Conservation (phyloP, 2,329 filamentous ascomycete genomes). For the Penicillium sp. region DNA sequence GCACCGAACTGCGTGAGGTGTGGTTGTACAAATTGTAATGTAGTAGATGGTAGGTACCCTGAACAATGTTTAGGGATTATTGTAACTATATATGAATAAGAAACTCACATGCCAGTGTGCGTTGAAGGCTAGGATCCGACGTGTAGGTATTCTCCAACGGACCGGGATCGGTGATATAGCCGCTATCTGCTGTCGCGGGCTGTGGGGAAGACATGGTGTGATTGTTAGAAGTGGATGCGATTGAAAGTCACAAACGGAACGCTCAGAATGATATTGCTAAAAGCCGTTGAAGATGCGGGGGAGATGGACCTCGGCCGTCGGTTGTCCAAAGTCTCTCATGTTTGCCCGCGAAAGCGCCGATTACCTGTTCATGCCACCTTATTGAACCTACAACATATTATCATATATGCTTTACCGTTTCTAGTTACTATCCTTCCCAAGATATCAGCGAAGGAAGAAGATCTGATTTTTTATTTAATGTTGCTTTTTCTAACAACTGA, state of each 20-base stretch:
- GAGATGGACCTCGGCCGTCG: constrained; percentile 20
- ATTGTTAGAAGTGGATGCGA: background rate
- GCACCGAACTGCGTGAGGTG: constrained; percentile 30
- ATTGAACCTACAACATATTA: background rate
- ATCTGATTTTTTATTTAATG: background rate
- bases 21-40: constrained; percentile 54
- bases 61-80: background rate
- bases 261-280: background rate
- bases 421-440: background rate
- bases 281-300: background rate
- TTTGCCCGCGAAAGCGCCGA: constrained; percentile 7
- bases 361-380: background rate
- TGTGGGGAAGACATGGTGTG: constrained; percentile 12
- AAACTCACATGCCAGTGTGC: constrained; percentile 53
- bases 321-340: background rate
- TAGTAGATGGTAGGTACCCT: constrained; percentile 48
- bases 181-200: constrained; percentile 42
- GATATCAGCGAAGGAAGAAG: background rate
- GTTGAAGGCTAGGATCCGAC: constrained; percentile 55
- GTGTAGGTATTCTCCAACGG: constrained; percentile 57
- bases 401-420: background rate
- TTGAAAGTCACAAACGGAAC: background rate
- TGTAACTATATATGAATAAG: background rate
- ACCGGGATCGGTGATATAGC: constrained; percentile 59
- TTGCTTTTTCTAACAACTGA: background rate